Conservation (phyloP, 495 filamentous ascomycete species). For the Lophiotrema nucula region DNA sequence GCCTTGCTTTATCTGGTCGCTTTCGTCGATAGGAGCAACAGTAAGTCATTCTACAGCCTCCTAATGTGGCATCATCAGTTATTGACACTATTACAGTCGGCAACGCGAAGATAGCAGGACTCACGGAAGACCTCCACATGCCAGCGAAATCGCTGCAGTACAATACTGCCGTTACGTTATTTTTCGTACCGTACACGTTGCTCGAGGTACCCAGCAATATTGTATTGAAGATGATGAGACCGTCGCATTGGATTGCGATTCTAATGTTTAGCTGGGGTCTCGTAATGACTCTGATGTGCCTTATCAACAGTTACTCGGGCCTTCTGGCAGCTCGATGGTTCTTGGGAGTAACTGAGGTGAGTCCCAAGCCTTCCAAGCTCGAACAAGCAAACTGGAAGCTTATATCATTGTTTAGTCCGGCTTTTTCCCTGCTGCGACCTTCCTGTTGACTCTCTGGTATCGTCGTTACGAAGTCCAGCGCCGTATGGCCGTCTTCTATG, state of each 20-base stretch:
- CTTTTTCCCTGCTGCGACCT: constrained; percentile 41
- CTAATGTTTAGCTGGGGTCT: constrained; percentile 39
- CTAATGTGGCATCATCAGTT: not conserved
- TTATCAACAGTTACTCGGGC: constrained; percentile 28
- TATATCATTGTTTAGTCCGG: constrained; percentile 35
- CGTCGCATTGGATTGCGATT: constrained; percentile 27
- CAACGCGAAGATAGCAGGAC: constrained; percentile 31
- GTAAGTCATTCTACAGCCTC: too few relatives aligned
- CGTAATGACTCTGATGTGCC: constrained; percentile 57
- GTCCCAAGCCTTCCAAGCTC: constrained; percentile 16
- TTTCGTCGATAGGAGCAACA: constrained; percentile 38
- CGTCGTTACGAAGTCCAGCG: constrained; percentile 39
- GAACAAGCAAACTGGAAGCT: not conserved
- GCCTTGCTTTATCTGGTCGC: constrained; percentile 29
- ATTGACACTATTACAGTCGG: constrained; percentile 20
- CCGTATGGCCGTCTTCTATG: constrained; percentile 42
- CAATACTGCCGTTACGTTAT: constrained; percentile 37
- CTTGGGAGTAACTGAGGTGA: constrained; percentile 38
- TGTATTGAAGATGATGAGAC: constrained; percentile 29
- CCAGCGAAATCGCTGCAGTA: constrained; percentile 14
- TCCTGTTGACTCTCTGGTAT: constrained; percentile 42
- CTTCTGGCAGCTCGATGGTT: constrained; percentile 33
- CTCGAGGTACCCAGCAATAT: constrained; percentile 38
- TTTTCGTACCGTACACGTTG: constrained; percentile 44
- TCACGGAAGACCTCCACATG: constrained; percentile 26